phyloP scores from a whole-genome alignment of 2,329 filamentous ascomycete genomes.

The Phialophora macrospora region DNA sequence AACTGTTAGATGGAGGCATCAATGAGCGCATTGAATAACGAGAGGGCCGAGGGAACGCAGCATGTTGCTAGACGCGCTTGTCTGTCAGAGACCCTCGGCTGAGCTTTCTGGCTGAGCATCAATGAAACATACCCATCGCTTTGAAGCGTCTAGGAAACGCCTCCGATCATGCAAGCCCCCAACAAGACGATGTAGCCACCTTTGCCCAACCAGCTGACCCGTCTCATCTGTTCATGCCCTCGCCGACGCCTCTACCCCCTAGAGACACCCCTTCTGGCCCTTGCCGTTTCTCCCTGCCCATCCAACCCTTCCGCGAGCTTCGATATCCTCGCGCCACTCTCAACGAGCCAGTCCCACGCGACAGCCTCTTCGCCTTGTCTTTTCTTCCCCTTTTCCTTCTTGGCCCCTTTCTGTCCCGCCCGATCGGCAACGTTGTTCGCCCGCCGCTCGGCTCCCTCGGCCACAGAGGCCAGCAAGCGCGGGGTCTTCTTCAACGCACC shows the following conservation, averaged over 20 bases:
- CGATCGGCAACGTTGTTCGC: conserved; percentile 48
- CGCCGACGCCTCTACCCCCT: neutral
- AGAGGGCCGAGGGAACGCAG: neutral
- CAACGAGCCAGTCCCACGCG: conserved; percentile 48
- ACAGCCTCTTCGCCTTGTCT: conserved; percentile 42
- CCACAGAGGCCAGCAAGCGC: conserved; percentile 53
- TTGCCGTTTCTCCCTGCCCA: neutral
- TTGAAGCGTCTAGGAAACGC: neutral
- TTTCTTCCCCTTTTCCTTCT: conserved; percentile 44
- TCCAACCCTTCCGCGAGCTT: conserved; percentile 42
- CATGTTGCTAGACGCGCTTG: neutral
- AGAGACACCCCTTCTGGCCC: neutral
- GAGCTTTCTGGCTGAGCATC: neutral
- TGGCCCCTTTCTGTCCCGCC: conserved; percentile 51
- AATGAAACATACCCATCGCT: neutral
- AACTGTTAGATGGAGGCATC: neutral
- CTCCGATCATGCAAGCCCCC: neutral
- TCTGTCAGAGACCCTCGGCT: neutral
- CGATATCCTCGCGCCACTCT: conserved; percentile 49
- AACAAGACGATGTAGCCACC: neutral
- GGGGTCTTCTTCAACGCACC: conserved; percentile 44
- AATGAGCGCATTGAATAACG: neutral
- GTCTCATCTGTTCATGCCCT: neutral
- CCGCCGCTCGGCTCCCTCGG: conserved; percentile 60
- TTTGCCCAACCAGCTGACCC: neutral